phyloP scores from a whole-genome alignment of 2,329 filamentous ascomycete genomes.

The Cyclaneusma minus region DNA sequence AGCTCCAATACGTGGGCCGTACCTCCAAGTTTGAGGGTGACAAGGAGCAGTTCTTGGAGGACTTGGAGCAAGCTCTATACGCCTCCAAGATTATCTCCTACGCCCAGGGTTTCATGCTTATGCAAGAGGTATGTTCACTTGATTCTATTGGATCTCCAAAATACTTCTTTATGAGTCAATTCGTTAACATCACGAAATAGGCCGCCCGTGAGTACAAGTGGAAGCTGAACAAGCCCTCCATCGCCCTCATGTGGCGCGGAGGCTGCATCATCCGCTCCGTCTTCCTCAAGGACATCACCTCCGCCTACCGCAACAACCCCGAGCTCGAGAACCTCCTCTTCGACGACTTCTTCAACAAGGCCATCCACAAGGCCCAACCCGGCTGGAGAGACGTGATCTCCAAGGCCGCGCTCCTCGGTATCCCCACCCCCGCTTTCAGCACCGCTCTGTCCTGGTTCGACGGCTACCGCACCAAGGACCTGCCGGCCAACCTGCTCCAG shows the following conservation, averaged over 20 bases:
- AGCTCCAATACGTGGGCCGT: conserved; percentile 62
- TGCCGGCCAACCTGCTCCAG: conserved; percentile 96
- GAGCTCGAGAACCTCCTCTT: conserved; percentile 97
- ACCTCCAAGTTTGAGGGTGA: conserved; percentile 71
- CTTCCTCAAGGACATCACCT: conserved; percentile 99
- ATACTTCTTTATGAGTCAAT: conserved; percentile 1
- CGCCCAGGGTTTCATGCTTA: conserved; percentile 99
- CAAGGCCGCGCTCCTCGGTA: conserved; percentile 86
- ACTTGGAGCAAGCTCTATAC: conserved; percentile 97
- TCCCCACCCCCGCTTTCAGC: conserved; percentile 91
- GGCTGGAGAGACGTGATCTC: conserved; percentile 86
- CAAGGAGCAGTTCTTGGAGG: conserved; percentile 84
- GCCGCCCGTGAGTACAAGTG: conserved; percentile 90
- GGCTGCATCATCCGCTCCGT: conserved; percentile 99
- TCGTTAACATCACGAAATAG: conserved; percentile 28
- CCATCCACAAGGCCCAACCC: conserved; percentile 88
- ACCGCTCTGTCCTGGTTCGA: conserved; percentile 98
- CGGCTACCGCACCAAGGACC: conserved; percentile 91
- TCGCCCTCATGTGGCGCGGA: conserved; percentile 99
- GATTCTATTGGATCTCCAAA: conserved; percentile 1
- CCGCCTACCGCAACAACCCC: conserved; percentile 85
- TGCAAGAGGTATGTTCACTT: conserved; percentile 83
- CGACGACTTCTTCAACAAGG: conserved; percentile 99
- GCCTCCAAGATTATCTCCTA: conserved; percentile 99
- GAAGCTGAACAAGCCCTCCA: conserved; percentile 99